Base-by-base conservation (phyloP, 257 asterid species). In the Scutellaria minor region DNA sequence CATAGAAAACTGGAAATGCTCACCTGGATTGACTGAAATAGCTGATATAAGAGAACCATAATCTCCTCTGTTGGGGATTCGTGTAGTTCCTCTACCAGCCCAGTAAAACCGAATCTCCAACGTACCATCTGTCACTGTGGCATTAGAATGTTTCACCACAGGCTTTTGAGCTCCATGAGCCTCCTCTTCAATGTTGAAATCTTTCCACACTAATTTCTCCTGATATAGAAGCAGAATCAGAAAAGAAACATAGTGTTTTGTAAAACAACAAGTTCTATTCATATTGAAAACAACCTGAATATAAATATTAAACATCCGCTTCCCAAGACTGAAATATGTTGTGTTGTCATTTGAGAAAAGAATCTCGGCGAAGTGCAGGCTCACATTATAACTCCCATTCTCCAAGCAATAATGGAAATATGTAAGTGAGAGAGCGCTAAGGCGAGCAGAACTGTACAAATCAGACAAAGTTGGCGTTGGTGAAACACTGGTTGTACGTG, bases 41-140 rank as follows among this genome's bases (percentile, higher is more conserved):
- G 96, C 97, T 64, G 98, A 93, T 80, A 93, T 64, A 40, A 90
- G 88, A 52, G 97, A 85, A 63, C 97, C 98, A 73, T 93, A 93
- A 70, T 83, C 83, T 71, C 98, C 97, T 79, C 86, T 81, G 39
- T 66, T 72, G 39, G 98, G 98, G 62, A 93, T 84, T 8, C 96
- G 82, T 5, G 82, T 81, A 46, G 96, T 93, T 80, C 98, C 98
- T 85, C 80, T 90, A 74, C 98, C 83, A 2, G 91, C 86, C 95
- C 95, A 93, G 75, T 87, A 85, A 78, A 93, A 82, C 50, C 96
- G 85, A 58, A 93, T 86, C 82, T 90, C 96, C 85, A 93, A 80
- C 6, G 83, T 77, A 72, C 82, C 75, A 71, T 90, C 87, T n/a
- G 71, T 66, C 35, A 93, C 95, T 4, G 75, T 83, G 62, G 83